Base-by-base conservation (phyloP, 2,329 filamentous ascomycete species). In the Sclerotinia subarctica region DNA sequence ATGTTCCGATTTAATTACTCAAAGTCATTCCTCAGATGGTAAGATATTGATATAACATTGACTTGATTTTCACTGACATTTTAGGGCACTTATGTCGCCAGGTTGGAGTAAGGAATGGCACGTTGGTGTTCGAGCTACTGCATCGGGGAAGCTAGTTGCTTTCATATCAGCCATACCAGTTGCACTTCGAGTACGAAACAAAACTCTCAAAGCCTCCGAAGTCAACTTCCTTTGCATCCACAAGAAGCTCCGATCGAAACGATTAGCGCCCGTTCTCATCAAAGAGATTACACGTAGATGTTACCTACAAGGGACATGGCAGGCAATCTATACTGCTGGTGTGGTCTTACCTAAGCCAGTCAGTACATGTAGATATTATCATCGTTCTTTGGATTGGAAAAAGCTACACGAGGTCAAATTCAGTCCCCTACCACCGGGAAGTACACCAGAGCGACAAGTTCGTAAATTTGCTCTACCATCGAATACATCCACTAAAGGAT, bases 1-100 rank as follows among this genome's bases (percentile, higher is more conserved):
- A 96, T 96, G 85, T 98, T 99, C 82, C 89, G 95, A 66, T 98
- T 99, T 84, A 94, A 95, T 79, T 99, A 99, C 81, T 96, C 93
- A 1, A 83, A 88, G 51, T 88, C 91, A 1, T 96, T 98, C 77
- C 83, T 99, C 59, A 90, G 93, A 78, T 99, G 95, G 93, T 93
- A 81, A 74, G 84, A 76, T 66, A 70, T 10, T 19, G n/a, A 59
- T 5, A 2, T 11, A 29, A 21, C 21, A 65, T 57, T 13, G 58
- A 29, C 35, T 52, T 32, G 24, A 24, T 52, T n/a, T 42, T 52
- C 42, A 24, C 74, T 78, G 68, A 77, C 67, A 54, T 32, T 63
- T 68, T 70, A 94, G 92, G 93, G 94, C 94, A 15, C 86, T 99
- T 77, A 94, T 96, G 84, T 90, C 94, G 56, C 95, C 95, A 0